Evolutionary conservation across 1,139 yeast species (phyloP), one percentile per base, ranked within the genome.

Genomic region (Pichia sp.): DNA sequence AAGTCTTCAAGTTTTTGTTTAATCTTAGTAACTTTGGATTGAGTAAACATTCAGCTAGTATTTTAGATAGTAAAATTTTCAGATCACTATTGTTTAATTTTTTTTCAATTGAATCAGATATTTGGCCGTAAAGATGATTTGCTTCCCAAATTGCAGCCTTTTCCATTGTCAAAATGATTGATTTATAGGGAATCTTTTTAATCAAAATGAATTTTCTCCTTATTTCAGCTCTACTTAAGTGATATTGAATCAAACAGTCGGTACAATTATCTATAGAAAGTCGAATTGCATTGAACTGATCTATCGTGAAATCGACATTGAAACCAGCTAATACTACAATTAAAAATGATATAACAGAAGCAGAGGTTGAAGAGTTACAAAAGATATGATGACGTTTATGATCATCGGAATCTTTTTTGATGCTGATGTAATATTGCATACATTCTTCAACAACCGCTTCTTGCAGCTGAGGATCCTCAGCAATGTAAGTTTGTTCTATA

Each of bases 61-160:
- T 70, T 45, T 61, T 53, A 1, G 50, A 39, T 13, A 56, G 48
- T 12, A 48, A 36, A 9, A 36, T 26, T 23, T 50, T 48, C 37
- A 53, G 38, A 11, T 64, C 54, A 13, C 64, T 66, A 18, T 47
- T 40, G n/a, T 46, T 39, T 20, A 45, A 30, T 35, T 60, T 59
- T 12, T 56, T 56, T 12, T 71, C 58, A 6, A 64, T 61, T 15
- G 65, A 59, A 6, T 27, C 15, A 4, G 49, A 42, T 3, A 52
- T 44, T 7, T 37, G 25, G 6, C 47, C 45, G n/a, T 61, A 46
- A 7, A 73, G 51, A 4, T 71, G 56, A 8, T 62, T 59, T 1
- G 74, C 62, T 55, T 82, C 80, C 89, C 90, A 83, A 7, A 58
- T 57, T 18, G 74, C 64, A 0, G 83, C 75, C 5, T 74, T 64